phyloP scores from a whole-genome alignment of 179 eudicot genomes.

The Spergularia azorica region DNA sequence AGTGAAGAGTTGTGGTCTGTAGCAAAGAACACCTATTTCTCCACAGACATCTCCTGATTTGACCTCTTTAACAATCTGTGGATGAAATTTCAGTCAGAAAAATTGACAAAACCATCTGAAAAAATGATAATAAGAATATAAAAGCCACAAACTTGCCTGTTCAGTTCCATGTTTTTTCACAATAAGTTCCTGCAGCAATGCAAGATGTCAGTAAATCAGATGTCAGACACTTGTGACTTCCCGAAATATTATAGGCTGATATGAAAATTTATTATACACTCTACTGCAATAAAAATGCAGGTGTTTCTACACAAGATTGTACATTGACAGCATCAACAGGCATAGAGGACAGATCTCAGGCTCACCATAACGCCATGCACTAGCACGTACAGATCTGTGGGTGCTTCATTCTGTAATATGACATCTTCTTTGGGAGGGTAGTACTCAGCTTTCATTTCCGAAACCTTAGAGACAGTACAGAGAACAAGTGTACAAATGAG shows the following conservation, averaged over 20 bases:
- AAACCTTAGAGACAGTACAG: constrained; percentile 38
- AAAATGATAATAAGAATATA: neutral
- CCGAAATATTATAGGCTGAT: neutral
- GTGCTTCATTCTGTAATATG: constrained; percentile 80
- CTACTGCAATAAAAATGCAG: neutral
- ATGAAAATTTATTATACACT: neutral
- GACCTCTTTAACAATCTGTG: constrained; percentile 60
- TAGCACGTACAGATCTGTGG: constrained; percentile 69
- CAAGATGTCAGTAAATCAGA: constrained; percentile 28
- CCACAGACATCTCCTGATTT: constrained; percentile 68
- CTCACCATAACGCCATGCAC: constrained; percentile 69
- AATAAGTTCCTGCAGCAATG: constrained; percentile 61
- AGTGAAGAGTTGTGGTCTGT: constrained; percentile 76
- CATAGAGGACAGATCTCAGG: neutral
- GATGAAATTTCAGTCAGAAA: constrained; percentile 3
- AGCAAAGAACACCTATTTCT: constrained; percentile 87
- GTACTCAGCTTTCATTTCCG: constrained; percentile 87
- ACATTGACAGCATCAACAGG: too few species aligned
- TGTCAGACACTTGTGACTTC: neutral
- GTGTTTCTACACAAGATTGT: too few species aligned
- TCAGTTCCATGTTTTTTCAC: constrained; percentile 49
- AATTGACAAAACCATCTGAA: neutral
- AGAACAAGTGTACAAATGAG: neutral
- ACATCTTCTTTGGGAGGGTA: constrained; percentile 85
- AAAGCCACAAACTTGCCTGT: constrained; percentile 43